Evolutionary conservation across 257 asterid genomes (phyloP).

Genomic region (Pogostemon cablin): DNA sequence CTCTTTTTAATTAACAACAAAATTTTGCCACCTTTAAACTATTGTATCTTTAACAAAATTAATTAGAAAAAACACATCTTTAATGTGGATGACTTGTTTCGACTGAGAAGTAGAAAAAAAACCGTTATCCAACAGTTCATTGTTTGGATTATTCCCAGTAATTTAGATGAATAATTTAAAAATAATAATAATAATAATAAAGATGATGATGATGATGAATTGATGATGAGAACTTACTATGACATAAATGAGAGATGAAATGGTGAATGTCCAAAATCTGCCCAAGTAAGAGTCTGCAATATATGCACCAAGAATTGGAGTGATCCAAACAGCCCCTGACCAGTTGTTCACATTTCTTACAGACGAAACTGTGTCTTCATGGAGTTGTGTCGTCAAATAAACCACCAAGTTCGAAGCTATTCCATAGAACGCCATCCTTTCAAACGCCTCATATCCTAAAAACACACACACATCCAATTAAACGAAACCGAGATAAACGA

Average conservation of each 20-base stretch:
- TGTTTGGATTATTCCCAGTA: no score
- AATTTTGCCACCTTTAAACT: conserved; percentile 7
- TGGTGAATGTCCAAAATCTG: conserved; percentile 89
- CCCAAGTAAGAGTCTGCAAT: conserved; percentile 85
- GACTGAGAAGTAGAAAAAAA: no score
- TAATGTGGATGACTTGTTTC: no score
- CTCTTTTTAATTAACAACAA: neutral
- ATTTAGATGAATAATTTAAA: neutral
- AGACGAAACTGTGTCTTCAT: conserved; percentile 79
- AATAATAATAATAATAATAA: neutral
- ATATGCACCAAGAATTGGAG: conserved; percentile 87
- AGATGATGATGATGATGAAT: neutral
- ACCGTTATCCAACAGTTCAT: no score
- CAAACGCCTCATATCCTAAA: conserved; percentile 84
- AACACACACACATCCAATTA: no score
- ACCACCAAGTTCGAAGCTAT: conserved; percentile 89
- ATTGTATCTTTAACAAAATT: no score
- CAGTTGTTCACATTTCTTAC: conserved; percentile 85
- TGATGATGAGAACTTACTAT: conserved; percentile 40
- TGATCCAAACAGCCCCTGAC: conserved; percentile 92
- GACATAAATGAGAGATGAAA: conserved; percentile 79
- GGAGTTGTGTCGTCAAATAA: conserved; percentile 79
- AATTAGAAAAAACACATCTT: no score
- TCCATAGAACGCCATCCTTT: conserved; percentile 93
- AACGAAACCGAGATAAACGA: no score